Percentiles rank a stretch among this genome's conserved stretches.
Evolutionary conservation across 495 filamentous ascomycete genomes (phyloP).

Genomic region (Clohesyomyces aquaticus): DNA sequence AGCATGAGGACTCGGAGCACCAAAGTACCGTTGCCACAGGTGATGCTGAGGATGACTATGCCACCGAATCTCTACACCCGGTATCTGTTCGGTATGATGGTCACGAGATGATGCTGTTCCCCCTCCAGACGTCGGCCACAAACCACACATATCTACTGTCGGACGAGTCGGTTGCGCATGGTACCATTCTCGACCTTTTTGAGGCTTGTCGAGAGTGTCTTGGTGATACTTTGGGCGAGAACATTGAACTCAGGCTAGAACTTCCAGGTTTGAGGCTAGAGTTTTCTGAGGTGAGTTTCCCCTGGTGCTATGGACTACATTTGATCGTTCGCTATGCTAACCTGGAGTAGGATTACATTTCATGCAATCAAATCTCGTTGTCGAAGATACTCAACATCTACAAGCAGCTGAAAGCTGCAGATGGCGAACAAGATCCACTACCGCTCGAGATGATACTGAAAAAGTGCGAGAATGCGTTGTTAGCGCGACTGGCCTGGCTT

Average conservation of each 20-base stretch:
- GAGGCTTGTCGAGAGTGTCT: background rate
- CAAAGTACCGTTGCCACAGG: background rate
- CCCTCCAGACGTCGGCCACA: background rate
- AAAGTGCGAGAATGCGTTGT: background rate
- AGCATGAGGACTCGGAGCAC: background rate
- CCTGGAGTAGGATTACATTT: background rate
- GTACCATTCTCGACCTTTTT: background rate
- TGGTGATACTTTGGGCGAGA: background rate
- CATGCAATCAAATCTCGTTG: background rate
- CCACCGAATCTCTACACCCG: background rate
- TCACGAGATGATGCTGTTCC: background rate
- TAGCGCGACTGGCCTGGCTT: background rate
- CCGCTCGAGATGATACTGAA: slow-evolving; percentile 7
- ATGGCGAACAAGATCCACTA: background rate
- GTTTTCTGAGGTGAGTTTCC: background rate
- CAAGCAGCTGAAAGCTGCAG: background rate
- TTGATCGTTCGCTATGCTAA: background rate
- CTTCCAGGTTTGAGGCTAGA: background rate
- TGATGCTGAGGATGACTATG: background rate
- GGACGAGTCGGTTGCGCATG: background rate
- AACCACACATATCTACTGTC: background rate
- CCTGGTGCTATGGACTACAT: background rate
- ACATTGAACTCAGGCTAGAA: background rate
- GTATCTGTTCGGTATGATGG: background rate
- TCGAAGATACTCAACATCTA: slow-evolving; percentile 2